Base-by-base conservation (phyloP, 768 basidiomycete genomes). In the Coprinopsis strossmayeri region DNA sequence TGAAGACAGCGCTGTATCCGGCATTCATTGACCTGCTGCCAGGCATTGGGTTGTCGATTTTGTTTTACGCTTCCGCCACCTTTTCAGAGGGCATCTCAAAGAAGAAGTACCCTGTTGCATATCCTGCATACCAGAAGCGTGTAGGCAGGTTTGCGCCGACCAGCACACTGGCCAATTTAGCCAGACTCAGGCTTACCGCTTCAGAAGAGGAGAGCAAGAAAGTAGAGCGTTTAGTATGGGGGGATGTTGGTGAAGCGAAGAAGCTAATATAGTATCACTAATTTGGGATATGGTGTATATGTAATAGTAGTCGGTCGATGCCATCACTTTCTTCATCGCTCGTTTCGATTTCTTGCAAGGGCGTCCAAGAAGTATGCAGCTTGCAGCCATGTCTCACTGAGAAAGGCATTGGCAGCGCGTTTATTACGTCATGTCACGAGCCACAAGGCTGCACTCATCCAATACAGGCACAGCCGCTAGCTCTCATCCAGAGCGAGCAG, bases 81-180 rank as follows among this genome's bases (percentile, higher is more conserved):
- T 85, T 84, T 64, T 89, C 91, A 0, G 94, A 97, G 68, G 72
- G 73, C 30, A 92, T 97, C 57, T 82, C 89, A 3, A 55, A 59
- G 26, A 63, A 71, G 42, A 96, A 96, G 62, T 92, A 91, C 59
- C 78, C 84, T 2, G 64, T 64, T 13, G 75, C 69, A 2, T 96
- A 95, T 64, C 59, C 60, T 3, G 77, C 81, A 3, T 96, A 94
- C 62, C 81, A 82, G 58, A 60, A 70, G 49, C 78, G 91, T 18
- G 91, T 95, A 3, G 82, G 77, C 11, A 91, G 91, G 85, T 94
- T 95, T 59, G 64, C 77, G 26, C 77, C 68, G 0, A 5, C 60
- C 5, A 54, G 38, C n/a, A 59, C 61, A 1, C 23, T 54, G 5
- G 7, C 49, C 21, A 59, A 56, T 42, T 30, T 32, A 3, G 26